These are phyloP conservation scores for Lotmaria passim DNA, from an alignment of 208 protist species.

Conservation along the genomic window DNA sequence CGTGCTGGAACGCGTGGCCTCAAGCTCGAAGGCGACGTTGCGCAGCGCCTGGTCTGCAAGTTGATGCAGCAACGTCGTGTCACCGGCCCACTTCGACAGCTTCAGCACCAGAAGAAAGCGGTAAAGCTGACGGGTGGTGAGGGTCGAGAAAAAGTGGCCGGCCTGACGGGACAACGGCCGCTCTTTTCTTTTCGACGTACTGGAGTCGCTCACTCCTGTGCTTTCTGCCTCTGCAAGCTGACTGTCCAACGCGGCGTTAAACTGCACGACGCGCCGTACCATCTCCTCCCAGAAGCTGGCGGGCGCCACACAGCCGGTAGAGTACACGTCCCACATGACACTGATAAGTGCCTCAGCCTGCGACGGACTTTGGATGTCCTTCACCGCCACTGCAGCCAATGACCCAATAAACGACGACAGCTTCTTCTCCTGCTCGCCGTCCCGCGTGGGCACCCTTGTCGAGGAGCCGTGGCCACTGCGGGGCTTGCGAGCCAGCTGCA, in stretches of 20 bases:
- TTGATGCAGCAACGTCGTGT: conserved; percentile 49
- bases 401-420: conserved; percentile 42
- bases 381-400: conserved; percentile 50
- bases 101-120: conserved; percentile 66
- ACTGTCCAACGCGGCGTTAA: conserved; percentile 52
- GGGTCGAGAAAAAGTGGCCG: conserved; percentile 77
- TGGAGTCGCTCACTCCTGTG: neutral
- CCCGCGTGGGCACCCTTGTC: neutral
- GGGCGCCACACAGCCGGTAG: conserved; percentile 50
- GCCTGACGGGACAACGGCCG: neutral
- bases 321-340: conserved; percentile 74
- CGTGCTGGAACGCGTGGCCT: conserved; percentile 26
- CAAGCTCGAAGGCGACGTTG: conserved; percentile 79
- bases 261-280: conserved; percentile 43
- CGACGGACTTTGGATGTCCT: conserved; percentile 35
- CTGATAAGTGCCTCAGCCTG: conserved; percentile 55
- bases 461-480: neutral
- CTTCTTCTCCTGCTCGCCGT: neutral
- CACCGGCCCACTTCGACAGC: conserved; percentile 51
- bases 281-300: conserved; percentile 62
- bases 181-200: neutral
- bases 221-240: conserved; percentile 8
- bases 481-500: neutral
- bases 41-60: conserved; percentile 72
- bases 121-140: conserved; percentile 81